phyloP scores from a whole-genome alignment of 2,329 filamentous ascomycete genomes.

The Colletotrichum chrysophilum region DNA sequence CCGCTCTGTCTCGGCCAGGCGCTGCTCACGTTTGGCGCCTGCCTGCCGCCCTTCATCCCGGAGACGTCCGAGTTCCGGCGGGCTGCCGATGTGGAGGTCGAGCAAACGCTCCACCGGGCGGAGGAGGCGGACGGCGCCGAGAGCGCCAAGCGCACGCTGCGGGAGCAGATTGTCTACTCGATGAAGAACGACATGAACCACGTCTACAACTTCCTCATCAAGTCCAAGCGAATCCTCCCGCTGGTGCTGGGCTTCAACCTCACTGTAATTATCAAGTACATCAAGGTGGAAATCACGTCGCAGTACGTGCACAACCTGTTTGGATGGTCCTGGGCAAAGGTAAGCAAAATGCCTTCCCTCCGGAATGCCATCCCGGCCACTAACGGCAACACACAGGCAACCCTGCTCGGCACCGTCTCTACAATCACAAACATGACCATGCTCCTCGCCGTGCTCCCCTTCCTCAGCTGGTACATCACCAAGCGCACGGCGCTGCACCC shows the following conservation, averaged over 20 bases:
- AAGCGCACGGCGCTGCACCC: slow-evolving; percentile 33
- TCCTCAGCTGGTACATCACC: slow-evolving; percentile 34
- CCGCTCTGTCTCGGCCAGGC: slow-evolving; percentile 40
- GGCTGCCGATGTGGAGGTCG: slow-evolving; percentile 27
- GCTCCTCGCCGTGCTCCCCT: slow-evolving; percentile 43
- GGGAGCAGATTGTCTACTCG: slow-evolving; percentile 27
- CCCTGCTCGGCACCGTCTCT: slow-evolving; percentile 44
- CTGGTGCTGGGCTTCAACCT: slow-evolving; percentile 42
- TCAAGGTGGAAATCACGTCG: slow-evolving; percentile 39
- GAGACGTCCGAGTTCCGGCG: slow-evolving; percentile 46
- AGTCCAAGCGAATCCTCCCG: slow-evolving; percentile 40
- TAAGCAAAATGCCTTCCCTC: too few species aligned
- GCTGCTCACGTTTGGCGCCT: slow-evolving; percentile 31
- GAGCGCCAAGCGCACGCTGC: not conserved
- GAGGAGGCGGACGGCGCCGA: not conserved
- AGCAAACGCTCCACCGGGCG: slow-evolving; percentile 13
- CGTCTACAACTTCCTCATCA: slow-evolving; percentile 43
- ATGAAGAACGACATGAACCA: slow-evolving; percentile 34
- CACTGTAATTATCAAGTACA: slow-evolving; percentile 34
- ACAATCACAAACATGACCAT: slow-evolving; percentile 41
- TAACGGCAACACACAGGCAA: slow-evolving; percentile 33
- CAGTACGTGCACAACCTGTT: slow-evolving; percentile 61
- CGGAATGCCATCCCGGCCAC: too few species aligned
- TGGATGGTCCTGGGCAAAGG: slow-evolving; percentile 50
- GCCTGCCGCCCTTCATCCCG: slow-evolving; percentile 39